A percentile compares a stretch with the other conserved stretches of the same genome.
These are phyloP conservation scores for Silene conica DNA, from an alignment of 148 eudicot genomes.

Conservation along the genomic window DNA sequence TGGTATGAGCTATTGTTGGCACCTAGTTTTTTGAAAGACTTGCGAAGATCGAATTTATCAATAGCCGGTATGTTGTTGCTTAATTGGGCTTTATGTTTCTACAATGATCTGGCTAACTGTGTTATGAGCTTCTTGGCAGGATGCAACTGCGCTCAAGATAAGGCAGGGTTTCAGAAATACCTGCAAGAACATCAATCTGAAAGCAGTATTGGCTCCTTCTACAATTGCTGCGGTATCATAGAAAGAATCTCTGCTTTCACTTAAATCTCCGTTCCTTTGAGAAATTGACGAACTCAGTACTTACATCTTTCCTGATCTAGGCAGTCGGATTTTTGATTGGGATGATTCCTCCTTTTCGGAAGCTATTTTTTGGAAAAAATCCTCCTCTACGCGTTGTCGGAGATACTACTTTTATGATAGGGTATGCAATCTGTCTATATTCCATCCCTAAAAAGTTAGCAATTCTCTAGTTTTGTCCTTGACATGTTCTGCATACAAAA, in stretches of 20 bases:
- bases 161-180: slow-evolving; percentile 14
- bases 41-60: too few relatives aligned
- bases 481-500: neutral
- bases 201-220: slow-evolving; percentile 35
- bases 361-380: slow-evolving; percentile 20
- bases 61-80: neutral
- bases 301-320: neutral
- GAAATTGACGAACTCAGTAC: neutral
- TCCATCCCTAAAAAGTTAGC: neutral
- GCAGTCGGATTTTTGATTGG: slow-evolving; percentile 23
- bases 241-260: neutral
- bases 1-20: too few relatives aligned
- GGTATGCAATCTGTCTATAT: slow-evolving; percentile 14
- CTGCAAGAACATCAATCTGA: slow-evolving; percentile 25
- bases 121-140: slow-evolving; percentile 15
- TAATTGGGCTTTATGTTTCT: neutral
- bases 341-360: slow-evolving; percentile 20
- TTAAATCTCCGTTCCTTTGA: neutral
- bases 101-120: neutral
- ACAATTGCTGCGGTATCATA: slow-evolving; percentile 35
- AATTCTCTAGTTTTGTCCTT: neutral
- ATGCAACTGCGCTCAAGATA: slow-evolving; percentile 10
- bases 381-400: slow-evolving; percentile 25
- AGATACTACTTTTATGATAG: slow-evolving; percentile 20
- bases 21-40: too few relatives aligned